These are phyloP conservation scores for Mycocentrospora acerina DNA, from an alignment of 2,329 filamentous ascomycete species.

Conservation along the genomic window DNA sequence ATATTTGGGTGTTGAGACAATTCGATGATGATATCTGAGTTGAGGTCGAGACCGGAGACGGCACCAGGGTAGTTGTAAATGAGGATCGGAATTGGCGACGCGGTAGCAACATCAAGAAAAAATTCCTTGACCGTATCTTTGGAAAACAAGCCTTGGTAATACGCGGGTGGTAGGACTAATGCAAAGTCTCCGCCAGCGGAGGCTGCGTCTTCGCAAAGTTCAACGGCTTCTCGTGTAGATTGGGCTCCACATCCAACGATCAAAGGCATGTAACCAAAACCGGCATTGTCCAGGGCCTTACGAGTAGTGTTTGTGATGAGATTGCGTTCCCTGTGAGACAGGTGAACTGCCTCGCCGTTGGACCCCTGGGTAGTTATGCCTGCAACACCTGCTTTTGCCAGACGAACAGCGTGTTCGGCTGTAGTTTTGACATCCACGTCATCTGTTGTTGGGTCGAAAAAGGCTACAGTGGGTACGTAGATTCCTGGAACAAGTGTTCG, in stretches of 20 bases:
- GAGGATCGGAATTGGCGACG: slow-evolving; percentile 64
- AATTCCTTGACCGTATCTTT: slow-evolving; percentile 61
- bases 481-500: slow-evolving; percentile 44
- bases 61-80: slow-evolving; percentile 72
- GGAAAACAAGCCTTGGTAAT: slow-evolving; percentile 69
- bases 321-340: slow-evolving; percentile 69
- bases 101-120: slow-evolving; percentile 65
- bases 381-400: slow-evolving; percentile 71
- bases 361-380: slow-evolving; percentile 77
- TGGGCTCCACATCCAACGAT: slow-evolving; percentile 76
- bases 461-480: slow-evolving; percentile 49
- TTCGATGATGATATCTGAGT: slow-evolving; percentile 62
- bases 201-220: slow-evolving; percentile 68
- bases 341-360: slow-evolving; percentile 80
- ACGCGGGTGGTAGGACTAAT: slow-evolving; percentile 73
- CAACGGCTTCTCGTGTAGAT: slow-evolving; percentile 71
- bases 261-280: slow-evolving; percentile 66
- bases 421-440: slow-evolving; percentile 45
- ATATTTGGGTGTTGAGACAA: slow-evolving; percentile 66
- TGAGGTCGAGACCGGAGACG: slow-evolving; percentile 63
- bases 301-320: slow-evolving; percentile 70
- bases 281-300: slow-evolving; percentile 66
- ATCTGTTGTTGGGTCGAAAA: slow-evolving; percentile 46
- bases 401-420: slow-evolving; percentile 59
- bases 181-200: slow-evolving; percentile 72